These are phyloP conservation scores for Kodamaea leandrae DNA, from an alignment of 805 yeast genomes.

Conservation along the genomic window DNA sequence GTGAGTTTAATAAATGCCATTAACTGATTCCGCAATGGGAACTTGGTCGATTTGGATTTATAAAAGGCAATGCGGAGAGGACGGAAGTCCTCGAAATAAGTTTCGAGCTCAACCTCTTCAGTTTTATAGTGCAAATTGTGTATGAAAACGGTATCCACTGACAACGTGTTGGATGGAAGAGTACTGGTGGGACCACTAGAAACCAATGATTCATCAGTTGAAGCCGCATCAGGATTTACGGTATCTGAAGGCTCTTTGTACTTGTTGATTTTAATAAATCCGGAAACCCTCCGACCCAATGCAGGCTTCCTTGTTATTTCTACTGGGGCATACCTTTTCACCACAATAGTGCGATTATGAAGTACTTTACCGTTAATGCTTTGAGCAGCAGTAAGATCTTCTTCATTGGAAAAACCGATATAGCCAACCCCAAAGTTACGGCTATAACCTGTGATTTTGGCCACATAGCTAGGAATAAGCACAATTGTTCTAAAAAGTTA, in stretches of 20 bases:
- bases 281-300: slow-evolving; percentile 14
- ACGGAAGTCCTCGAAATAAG: slow-evolving; percentile 41
- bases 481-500: slow-evolving; percentile 28
- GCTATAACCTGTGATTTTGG: slow-evolving; percentile 43
- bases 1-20: slow-evolving; percentile 53
- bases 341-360: slow-evolving; percentile 38
- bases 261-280: slow-evolving; percentile 30
- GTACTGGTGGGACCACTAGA: too few relatives aligned
- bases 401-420: slow-evolving; percentile 32
- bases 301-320: background rate
- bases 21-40: slow-evolving; percentile 32
- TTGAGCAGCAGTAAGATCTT: slow-evolving; percentile 28
- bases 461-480: slow-evolving; percentile 54
- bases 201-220: too few relatives aligned
- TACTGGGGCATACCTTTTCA: slow-evolving; percentile 39
- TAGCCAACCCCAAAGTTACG: slow-evolving; percentile 53
- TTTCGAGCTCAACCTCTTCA: slow-evolving; percentile 45
- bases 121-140: slow-evolving; percentile 37
- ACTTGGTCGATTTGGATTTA: slow-evolving; percentile 31
- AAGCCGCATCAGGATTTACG: too few relatives aligned
- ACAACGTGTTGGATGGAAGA: slow-evolving; percentile 16
- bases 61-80: slow-evolving; percentile 50
- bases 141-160: slow-evolving; percentile 48
- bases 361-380: slow-evolving; percentile 25
- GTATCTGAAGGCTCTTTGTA: slow-evolving; percentile 1